Percentiles rank a stretch among this genome's conserved stretches.
phyloP scores from a whole-genome alignment of 495 filamentous ascomycete species.

The Neurospora terricola region DNA sequence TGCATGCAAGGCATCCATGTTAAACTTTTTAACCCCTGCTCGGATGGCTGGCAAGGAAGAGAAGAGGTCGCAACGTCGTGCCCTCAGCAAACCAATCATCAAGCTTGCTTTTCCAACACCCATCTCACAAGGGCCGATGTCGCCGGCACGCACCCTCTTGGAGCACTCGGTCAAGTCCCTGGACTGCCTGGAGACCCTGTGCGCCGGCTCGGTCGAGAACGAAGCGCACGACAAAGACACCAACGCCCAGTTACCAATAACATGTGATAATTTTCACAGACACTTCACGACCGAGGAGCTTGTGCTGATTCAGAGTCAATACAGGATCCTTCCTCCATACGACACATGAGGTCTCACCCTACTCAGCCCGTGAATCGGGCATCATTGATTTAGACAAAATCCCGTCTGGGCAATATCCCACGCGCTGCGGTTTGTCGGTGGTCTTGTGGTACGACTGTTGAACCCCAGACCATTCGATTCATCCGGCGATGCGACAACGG shows the following conservation, averaged over 20 bases:
- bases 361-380: background rate
- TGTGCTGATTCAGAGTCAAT: background rate
- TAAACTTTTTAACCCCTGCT: conserved; percentile 16
- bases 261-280: background rate
- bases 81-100: conserved; percentile 17
- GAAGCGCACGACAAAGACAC: background rate
- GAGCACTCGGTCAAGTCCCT: background rate
- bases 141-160: conserved; percentile 9
- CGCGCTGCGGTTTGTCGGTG: background rate
- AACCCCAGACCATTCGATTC: background rate
- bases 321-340: background rate
- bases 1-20: conserved; percentile 23
- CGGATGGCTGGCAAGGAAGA: background rate
- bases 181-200: background rate
- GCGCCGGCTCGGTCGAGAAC: background rate
- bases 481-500: background rate
- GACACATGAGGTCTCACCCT: background rate
- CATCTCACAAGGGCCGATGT: conserved; percentile 19
- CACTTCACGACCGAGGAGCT: background rate
- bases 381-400: background rate
- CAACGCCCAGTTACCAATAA: background rate
- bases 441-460: background rate
- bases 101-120: conserved; percentile 20
- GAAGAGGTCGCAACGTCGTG: conserved; percentile 9
- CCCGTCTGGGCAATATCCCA: background rate